phyloP scores from a whole-genome alignment of 2,329 filamentous ascomycete species.

The Bertia moriformis region DNA sequence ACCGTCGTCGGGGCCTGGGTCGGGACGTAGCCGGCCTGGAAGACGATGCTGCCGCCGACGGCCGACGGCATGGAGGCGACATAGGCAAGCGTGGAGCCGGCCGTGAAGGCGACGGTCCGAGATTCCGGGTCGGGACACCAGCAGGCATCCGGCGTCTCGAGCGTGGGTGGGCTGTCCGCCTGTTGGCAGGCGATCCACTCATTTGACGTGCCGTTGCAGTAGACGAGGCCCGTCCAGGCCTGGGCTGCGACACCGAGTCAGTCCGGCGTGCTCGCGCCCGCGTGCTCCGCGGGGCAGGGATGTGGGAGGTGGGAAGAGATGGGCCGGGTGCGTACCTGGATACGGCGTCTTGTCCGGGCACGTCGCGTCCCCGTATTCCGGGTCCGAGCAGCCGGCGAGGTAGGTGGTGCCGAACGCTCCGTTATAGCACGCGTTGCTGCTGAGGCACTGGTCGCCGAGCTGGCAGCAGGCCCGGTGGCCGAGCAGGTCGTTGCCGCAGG shows the following conservation, averaged over 20 bases:
- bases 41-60: constrained; percentile 10
- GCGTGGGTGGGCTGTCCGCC: constrained; percentile 6
- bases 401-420: constrained; percentile 16
- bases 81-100: constrained; percentile 9
- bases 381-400: constrained; percentile 19
- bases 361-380: constrained; percentile 11
- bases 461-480: constrained; percentile 16
- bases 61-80: constrained; percentile 12
- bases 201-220: constrained; percentile 15
- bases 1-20: constrained; percentile 3
- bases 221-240: constrained; percentile 18
- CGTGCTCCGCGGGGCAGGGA: background rate
- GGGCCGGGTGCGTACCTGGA: too few species aligned
- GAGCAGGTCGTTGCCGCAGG: constrained; percentile 9
- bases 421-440: constrained; percentile 11
- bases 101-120: constrained; percentile 11
- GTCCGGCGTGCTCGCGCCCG: background rate
- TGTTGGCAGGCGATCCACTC: constrained; percentile 17
- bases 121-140: constrained; percentile 12
- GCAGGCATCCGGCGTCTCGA: constrained; percentile 11
- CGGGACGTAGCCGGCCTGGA: constrained; percentile 10
- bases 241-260: too few species aligned
- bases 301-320: too few species aligned
- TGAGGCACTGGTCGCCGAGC: constrained; percentile 15
- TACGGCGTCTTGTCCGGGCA: constrained; percentile 21